Percentiles rank a stretch among this genome's conserved stretches.
Conservation (phyloP, 208 protist genomes). For the Acanthamoeba rhysodes region DNA sequence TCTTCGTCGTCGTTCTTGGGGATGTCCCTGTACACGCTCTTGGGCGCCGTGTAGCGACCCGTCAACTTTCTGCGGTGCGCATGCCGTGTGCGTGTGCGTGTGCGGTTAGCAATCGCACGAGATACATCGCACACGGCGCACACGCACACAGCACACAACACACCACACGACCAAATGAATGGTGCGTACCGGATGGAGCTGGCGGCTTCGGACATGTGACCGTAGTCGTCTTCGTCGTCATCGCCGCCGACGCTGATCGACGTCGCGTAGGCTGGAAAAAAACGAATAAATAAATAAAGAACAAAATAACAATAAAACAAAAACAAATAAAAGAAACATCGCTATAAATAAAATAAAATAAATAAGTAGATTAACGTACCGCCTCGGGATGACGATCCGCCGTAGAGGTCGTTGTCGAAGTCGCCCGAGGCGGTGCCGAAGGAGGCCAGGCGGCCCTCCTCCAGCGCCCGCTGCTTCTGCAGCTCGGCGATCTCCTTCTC, state of each 20-base stretch:
- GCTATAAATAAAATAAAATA: background rate
- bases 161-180: too few relatives aligned
- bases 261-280: constrained; percentile 22
- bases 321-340: background rate
- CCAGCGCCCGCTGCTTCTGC: constrained; percentile 69
- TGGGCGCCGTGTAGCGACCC: constrained; percentile 65
- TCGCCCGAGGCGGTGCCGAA: constrained; percentile 23
- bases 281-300: background rate
- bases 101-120: too few relatives aligned
- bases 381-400: background rate
- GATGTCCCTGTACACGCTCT: constrained; percentile 68
- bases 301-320: background rate
- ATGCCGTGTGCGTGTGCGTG: too few relatives aligned
- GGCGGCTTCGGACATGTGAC: constrained; percentile 44
- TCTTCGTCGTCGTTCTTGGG: constrained; percentile 50
- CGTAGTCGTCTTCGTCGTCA: constrained; percentile 67
- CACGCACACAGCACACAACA: too few relatives aligned
- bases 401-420: constrained; percentile 65
- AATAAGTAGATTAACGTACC: background rate
- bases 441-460: constrained; percentile 61
- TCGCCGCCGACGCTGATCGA: constrained; percentile 64
- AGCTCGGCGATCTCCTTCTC: constrained; percentile 70
- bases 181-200: background rate
- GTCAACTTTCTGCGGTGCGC: constrained; percentile 19
- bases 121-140: too few relatives aligned